Evolutionary conservation across 192 early-diverging fungal genomes (phyloP).

Genomic region (Umbelopsis vinacea): DNA sequence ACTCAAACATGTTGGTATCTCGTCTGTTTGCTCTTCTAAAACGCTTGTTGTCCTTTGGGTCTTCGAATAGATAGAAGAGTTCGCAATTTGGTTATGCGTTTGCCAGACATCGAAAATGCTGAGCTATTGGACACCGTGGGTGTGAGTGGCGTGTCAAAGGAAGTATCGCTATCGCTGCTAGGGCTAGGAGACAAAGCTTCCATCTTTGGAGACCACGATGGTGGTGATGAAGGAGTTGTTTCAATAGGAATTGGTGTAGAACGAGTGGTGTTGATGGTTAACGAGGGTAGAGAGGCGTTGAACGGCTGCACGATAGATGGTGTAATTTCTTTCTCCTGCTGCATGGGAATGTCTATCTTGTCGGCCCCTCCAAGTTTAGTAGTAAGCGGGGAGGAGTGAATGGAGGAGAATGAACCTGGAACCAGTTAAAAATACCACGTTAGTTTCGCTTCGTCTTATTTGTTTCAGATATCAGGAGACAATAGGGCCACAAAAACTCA

Average conservation of each 20-base stretch:
- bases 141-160: background rate
- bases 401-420: slow-evolving; percentile 12
- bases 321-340: background rate
- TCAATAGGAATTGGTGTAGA: background rate
- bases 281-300: background rate
- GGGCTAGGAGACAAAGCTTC: slow-evolving; percentile 4
- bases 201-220: background rate
- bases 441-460: background rate
- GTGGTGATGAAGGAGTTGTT: background rate
- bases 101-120: background rate
- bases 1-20: background rate
- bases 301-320: background rate
- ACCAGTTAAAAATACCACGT: background rate
- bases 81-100: background rate
- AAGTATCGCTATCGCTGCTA: slow-evolving; percentile 14
- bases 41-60: slow-evolving; percentile 1
- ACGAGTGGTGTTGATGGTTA: background rate
- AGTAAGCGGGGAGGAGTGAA: background rate
- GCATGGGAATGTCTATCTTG: background rate
- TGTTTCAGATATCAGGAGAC: background rate
- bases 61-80: background rate
- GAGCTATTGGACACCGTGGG: background rate
- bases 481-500: background rate
- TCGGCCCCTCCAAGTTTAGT: background rate
- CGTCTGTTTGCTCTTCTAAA: background rate